phyloP scores from a whole-genome alignment of 768 basidiomycete species.

The Thelephora aurantiotincta region DNA sequence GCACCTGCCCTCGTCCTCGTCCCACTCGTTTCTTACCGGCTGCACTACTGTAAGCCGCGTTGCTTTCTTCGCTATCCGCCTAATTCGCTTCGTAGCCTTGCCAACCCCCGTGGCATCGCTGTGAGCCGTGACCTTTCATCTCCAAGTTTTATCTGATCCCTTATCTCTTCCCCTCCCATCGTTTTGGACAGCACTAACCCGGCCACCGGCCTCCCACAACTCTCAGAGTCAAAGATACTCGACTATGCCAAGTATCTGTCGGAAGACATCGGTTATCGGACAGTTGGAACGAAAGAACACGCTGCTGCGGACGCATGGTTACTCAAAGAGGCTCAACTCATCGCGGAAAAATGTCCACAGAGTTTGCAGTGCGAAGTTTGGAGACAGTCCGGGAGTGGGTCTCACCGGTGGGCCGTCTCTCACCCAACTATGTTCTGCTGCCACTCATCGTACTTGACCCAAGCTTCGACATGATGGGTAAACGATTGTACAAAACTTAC shows the following conservation, averaged over 20 bases:
- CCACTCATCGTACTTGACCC: neutral
- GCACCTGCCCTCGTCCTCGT: slow-evolving; percentile 36
- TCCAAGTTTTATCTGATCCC: no score
- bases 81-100: slow-evolving; percentile 4
- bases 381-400: slow-evolving; percentile 80
- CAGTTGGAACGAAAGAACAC: slow-evolving; percentile 84
- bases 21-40: slow-evolving; percentile 31
- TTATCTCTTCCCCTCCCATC: neutral
- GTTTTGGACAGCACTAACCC: slow-evolving; percentile 23
- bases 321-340: slow-evolving; percentile 43
- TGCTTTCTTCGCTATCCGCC: neutral
- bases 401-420: slow-evolving; percentile 59
- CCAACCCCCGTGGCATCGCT: slow-evolving; percentile 8
- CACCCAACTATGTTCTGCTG: neutral
- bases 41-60: slow-evolving; percentile 7
- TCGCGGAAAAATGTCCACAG: slow-evolving; percentile 50
- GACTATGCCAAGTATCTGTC: slow-evolving; percentile 53
- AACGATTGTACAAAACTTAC: slow-evolving; percentile 76
- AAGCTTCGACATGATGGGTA: slow-evolving; percentile 88
- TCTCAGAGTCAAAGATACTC: slow-evolving; percentile 60
- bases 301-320: slow-evolving; percentile 78
- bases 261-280: slow-evolving; percentile 82
- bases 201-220: slow-evolving; percentile 44
- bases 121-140: slow-evolving; percentile 4
- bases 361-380: slow-evolving; percentile 84